Conservation (phyloP, 768 basidiomycete genomes). For the Collybia mongolica region DNA sequence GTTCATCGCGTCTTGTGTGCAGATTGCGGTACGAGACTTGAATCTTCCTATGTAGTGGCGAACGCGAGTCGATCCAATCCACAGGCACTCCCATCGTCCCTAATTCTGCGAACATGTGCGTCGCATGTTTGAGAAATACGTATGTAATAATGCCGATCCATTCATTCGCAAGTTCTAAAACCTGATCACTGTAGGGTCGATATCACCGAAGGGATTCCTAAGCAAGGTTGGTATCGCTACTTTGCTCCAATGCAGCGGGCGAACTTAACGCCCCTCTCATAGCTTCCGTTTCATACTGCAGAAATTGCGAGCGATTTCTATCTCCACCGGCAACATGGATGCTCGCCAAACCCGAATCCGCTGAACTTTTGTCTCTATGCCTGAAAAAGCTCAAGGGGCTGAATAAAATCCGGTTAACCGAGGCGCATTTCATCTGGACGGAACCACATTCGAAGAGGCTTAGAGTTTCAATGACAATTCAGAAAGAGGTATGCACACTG, state of each 20-base stretch:
- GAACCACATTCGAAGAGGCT: slow-evolving; percentile 96
- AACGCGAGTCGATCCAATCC: slow-evolving; percentile 5
- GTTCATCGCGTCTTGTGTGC: slow-evolving; percentile 86
- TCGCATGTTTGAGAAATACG: slow-evolving; percentile 87
- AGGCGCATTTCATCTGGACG: slow-evolving; percentile 99
- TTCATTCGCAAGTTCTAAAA: slow-evolving; percentile 1
- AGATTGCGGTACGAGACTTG: slow-evolving; percentile 66
- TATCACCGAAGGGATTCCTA: slow-evolving; percentile 97
- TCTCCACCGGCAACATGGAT: slow-evolving; percentile 89
- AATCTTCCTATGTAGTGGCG: background rate
- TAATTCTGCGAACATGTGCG: slow-evolving; percentile 91
- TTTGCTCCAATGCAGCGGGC: background rate
- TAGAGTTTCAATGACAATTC: slow-evolving; percentile 92
- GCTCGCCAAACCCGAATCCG: slow-evolving; percentile 82
- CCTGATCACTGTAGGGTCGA: slow-evolving; percentile 60
- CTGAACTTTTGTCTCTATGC: slow-evolving; percentile 93
- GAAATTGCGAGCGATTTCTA: slow-evolving; percentile 95
- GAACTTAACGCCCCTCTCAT: slow-evolving; percentile 7
- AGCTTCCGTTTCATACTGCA: slow-evolving; percentile 90
- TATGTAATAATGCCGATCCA: slow-evolving; percentile 28
- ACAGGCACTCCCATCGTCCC: slow-evolving; percentile 84
- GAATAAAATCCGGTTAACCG: slow-evolving; percentile 93
- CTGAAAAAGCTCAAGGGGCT: slow-evolving; percentile 93
- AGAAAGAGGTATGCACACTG: slow-evolving; percentile 79
- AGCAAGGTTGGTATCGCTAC: slow-evolving; percentile 61